Evolutionary conservation across 257 asterid genomes (phyloP).

Genomic region (Jacaranda mimosifolia): DNA sequence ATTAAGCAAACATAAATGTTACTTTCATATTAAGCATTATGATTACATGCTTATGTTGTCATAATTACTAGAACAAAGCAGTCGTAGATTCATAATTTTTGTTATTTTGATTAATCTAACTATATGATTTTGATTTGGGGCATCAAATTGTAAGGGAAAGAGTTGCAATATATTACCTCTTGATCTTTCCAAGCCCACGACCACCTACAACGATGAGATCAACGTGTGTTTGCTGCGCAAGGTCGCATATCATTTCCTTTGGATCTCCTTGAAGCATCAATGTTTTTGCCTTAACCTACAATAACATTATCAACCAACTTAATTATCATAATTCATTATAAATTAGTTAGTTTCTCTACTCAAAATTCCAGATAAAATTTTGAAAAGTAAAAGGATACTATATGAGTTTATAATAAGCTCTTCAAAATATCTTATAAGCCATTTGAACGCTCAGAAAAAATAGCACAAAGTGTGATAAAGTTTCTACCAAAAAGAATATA

Average conservation of each 20-base stretch:
- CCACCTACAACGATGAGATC: constrained; percentile 65
- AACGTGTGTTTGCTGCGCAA: constrained; percentile 47
- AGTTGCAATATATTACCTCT: constrained; percentile 41
- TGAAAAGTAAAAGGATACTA: too few species aligned
- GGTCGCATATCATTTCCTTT: constrained; percentile 59
- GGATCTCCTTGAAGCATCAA: constrained; percentile 57
- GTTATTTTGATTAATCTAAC: not conserved
- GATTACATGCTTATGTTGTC: not conserved
- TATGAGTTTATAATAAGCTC: too few species aligned
- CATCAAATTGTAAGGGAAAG: too few species aligned
- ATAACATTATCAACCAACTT: not conserved
- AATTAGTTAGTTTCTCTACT: too few species aligned
- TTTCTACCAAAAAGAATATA: too few species aligned
- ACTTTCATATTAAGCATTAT: not conserved
- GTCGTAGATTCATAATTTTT: too few species aligned
- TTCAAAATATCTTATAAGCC: too few species aligned
- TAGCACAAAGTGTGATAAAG: too few species aligned
- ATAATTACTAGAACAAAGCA: too few species aligned
- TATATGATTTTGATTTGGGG: not conserved
- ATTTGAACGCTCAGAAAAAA: too few species aligned
- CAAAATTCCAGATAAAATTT: too few species aligned
- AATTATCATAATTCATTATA: too few species aligned
- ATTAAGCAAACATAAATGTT: not conserved
- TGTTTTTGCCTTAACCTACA: constrained; percentile 50
- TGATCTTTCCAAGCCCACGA: constrained; percentile 68